A percentile compares a stretch with the other conserved stretches of the same genome.
Conservation (phyloP, 495 filamentous ascomycete genomes). For the Aspergillus bridgeri region DNA sequence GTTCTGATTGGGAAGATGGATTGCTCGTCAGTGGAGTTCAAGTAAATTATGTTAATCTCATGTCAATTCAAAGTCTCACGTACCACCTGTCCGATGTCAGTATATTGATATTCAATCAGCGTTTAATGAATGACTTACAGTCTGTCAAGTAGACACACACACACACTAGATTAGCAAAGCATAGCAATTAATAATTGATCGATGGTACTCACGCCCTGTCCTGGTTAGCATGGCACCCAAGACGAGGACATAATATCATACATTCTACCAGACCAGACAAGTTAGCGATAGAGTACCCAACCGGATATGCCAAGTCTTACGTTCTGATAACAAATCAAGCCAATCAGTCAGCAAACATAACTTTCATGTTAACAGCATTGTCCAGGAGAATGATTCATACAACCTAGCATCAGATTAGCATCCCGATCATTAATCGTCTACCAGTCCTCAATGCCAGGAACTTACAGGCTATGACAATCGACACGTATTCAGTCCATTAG, state of each 20-base stretch:
- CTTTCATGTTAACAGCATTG: background rate
- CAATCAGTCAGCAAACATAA: background rate
- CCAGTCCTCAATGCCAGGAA: background rate
- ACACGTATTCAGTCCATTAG: background rate
- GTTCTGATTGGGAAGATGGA: conserved; percentile 3
- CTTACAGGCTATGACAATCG: conserved; percentile 5
- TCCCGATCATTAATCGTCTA: background rate
- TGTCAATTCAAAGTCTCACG: conserved; percentile 1
- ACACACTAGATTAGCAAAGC: background rate
- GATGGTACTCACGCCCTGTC: conserved; percentile 7
- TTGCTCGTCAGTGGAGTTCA: conserved; percentile 12
- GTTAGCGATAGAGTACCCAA: conserved; percentile 2
- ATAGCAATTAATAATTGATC: background rate
- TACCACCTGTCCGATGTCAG: conserved; percentile 16
- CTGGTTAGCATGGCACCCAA: background rate
- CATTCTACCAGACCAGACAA: background rate
- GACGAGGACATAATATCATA: background rate
- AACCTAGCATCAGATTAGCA: background rate
- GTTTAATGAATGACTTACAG: background rate
- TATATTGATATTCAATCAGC: background rate
- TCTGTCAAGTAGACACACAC: background rate
- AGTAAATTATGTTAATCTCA: background rate
- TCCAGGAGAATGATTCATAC: background rate
- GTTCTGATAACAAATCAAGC: background rate
- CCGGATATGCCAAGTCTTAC: conserved; percentile 2